Conservation (phyloP, 345 rosid genomes). For the Jatropha curcas region DNA sequence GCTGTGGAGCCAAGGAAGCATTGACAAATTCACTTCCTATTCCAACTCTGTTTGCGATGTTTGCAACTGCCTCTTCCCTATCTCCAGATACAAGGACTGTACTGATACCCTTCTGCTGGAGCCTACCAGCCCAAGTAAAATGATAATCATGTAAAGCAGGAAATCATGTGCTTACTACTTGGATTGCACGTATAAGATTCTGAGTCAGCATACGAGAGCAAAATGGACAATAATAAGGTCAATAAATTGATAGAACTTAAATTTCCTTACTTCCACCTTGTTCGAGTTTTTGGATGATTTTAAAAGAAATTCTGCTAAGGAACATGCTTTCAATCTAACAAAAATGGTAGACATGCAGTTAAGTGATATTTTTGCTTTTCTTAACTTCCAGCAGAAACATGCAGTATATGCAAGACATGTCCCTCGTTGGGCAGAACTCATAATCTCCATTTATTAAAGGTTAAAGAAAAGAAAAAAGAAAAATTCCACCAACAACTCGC, state of each 20-base stretch:
- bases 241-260: constrained; percentile 3
- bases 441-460: not conserved
- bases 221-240: not conserved
- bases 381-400: not conserved
- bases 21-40: constrained; percentile 57
- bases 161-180: constrained; percentile 8
- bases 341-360: not conserved
- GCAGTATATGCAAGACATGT: not conserved
- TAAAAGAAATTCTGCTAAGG: not conserved
- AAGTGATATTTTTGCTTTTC: not conserved
- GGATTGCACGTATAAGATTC: not conserved
- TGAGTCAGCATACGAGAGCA: not conserved
- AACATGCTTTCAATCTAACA: too few species aligned
- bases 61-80: constrained; percentile 96
- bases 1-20: constrained; percentile 76
- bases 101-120: constrained; percentile 77
- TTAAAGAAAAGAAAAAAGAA: not conserved
- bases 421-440: not conserved
- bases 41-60: constrained; percentile 69
- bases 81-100: constrained; percentile 88
- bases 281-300: not conserved
- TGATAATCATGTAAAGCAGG: constrained; percentile 9
- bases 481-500: too few species aligned
- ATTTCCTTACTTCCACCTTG: not conserved
- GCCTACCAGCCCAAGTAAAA: constrained; percentile 46